Conservation (phyloP, 176 grass and related monocot genomes). For the Musa schizocarpa region DNA sequence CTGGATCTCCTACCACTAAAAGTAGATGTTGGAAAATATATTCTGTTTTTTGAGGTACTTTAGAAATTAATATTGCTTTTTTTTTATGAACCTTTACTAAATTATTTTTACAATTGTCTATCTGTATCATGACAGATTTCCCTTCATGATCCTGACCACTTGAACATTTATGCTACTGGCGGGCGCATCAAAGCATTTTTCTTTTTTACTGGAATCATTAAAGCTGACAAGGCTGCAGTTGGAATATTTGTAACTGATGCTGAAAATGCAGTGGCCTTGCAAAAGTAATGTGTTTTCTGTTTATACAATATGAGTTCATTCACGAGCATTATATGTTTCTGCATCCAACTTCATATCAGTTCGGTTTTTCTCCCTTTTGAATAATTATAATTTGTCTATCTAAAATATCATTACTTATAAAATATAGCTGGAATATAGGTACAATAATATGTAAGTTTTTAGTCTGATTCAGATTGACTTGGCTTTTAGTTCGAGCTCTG, state of each 20-base stretch:
- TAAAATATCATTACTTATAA: no score
- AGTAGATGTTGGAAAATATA: slow-evolving; percentile 90
- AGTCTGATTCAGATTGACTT: no score
- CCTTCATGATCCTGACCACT: slow-evolving; percentile 54
- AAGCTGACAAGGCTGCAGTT: slow-evolving; percentile 76
- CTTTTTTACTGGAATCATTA: slow-evolving; percentile 66
- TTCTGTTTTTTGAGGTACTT: slow-evolving; percentile 78
- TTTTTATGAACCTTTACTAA: background rate
- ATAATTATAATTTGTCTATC: no score
- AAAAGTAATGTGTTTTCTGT: slow-evolving; percentile 48
- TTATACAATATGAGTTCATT: no score
- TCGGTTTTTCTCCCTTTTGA: no score
- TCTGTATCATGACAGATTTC: slow-evolving; percentile 38
- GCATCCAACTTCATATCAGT: no score
- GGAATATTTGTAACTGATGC: slow-evolving; percentile 67
- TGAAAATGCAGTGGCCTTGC: slow-evolving; percentile 37
- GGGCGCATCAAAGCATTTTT: slow-evolving; percentile 33
- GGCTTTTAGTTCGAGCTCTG: no score
- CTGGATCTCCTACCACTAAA: slow-evolving; percentile 69
- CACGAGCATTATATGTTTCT: no score
- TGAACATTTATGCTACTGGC: slow-evolving; percentile 63
- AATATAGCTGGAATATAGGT: no score
- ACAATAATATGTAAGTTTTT: no score
- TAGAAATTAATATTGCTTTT: slow-evolving; percentile 9
- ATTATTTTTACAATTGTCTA: no score